These are phyloP conservation scores for Rasamsonia emersonii DNA, from an alignment of 2,329 filamentous ascomycete species.

Conservation along the genomic window DNA sequence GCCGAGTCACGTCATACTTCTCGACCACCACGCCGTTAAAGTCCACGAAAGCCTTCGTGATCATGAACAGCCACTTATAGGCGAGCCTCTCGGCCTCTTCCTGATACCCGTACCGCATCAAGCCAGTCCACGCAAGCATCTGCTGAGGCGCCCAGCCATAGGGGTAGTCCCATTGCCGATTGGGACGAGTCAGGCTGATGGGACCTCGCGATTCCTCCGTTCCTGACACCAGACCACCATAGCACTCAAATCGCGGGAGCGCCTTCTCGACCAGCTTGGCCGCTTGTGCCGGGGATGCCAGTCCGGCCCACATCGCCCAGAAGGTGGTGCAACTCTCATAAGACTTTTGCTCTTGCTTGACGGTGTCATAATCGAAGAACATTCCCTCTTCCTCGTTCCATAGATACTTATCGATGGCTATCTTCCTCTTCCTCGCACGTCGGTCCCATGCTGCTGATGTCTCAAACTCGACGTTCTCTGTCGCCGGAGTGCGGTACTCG, in stretches of 20 bases:
- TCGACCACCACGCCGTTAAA: slow-evolving; percentile 98
- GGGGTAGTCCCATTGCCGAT: slow-evolving; percentile 96
- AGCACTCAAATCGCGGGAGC: slow-evolving; percentile 78
- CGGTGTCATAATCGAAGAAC: slow-evolving; percentile 96
- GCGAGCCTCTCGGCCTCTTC: slow-evolving; percentile 82
- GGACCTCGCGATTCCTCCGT: slow-evolving; percentile 80
- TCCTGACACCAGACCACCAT: slow-evolving; percentile 79
- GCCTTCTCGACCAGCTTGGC: slow-evolving; percentile 69
- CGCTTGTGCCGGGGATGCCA: slow-evolving; percentile 80
- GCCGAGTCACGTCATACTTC: slow-evolving; percentile 93
- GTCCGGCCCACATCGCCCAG: slow-evolving; percentile 95
- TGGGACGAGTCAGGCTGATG: slow-evolving; percentile 73
- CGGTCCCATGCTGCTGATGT: slow-evolving; percentile 86
- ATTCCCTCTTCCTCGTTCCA: slow-evolving; percentile 90
- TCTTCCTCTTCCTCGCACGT: slow-evolving; percentile 72
- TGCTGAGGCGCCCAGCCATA: slow-evolving; percentile 99
- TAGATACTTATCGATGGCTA: slow-evolving; percentile 81
- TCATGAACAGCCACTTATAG: slow-evolving; percentile 98
- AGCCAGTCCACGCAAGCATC: slow-evolving; percentile 91
- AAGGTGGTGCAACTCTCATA: slow-evolving; percentile 93
- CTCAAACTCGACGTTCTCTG: slow-evolving; percentile 62
- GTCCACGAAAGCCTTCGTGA: slow-evolving; percentile 95
- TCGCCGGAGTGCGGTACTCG: slow-evolving; percentile 65
- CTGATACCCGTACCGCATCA: slow-evolving; percentile 83
- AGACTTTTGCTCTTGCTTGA: slow-evolving; percentile 65